phyloP scores from a whole-genome alignment of 306 rosid genomes.

The Ziziphus jujuba region DNA sequence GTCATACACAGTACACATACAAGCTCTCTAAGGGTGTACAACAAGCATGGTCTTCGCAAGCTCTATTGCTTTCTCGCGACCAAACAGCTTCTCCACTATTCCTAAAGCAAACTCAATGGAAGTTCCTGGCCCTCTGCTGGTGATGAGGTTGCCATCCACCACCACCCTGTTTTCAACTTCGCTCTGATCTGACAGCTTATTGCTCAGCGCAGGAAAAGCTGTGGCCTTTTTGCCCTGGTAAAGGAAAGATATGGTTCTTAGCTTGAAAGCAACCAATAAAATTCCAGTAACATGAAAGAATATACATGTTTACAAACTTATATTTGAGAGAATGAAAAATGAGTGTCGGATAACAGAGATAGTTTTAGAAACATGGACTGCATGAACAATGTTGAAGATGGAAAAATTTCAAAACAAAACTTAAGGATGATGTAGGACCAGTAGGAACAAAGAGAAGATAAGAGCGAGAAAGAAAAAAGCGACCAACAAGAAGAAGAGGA shows the following conservation, averaged over 20 bases:
- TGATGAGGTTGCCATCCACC: constrained; percentile 78
- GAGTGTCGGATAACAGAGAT: too few species aligned
- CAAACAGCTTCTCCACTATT: constrained; percentile 79
- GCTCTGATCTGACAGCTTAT: constrained; percentile 73
- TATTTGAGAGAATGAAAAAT: too few species aligned
- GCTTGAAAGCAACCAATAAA: neutral
- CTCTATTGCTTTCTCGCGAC: constrained; percentile 56
- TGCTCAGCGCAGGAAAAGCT: constrained; percentile 66
- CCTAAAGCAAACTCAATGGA: constrained; percentile 70
- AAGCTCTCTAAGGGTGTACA: constrained; percentile 29
- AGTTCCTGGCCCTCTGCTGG: constrained; percentile 93
- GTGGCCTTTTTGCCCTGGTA: constrained; percentile 80
- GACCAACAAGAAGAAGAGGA: too few species aligned
- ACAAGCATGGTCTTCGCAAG: constrained; percentile 54
- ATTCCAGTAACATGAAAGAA: constrained; percentile 7
- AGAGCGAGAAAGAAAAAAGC: too few species aligned
- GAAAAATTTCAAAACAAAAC: too few species aligned
- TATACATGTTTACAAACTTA: neutral
- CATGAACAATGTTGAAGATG: too few species aligned
- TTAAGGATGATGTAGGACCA: too few species aligned
- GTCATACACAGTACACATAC: neutral
- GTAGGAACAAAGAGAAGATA: too few species aligned
- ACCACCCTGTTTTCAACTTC: constrained; percentile 76
- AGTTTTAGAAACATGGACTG: too few species aligned
- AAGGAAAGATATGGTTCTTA: neutral